Percentiles rank a stretch among this genome's conserved stretches.
Evolutionary conservation across 2,329 filamentous ascomycete genomes (phyloP).

Genomic region (Aureobasidium leucospermi): DNA sequence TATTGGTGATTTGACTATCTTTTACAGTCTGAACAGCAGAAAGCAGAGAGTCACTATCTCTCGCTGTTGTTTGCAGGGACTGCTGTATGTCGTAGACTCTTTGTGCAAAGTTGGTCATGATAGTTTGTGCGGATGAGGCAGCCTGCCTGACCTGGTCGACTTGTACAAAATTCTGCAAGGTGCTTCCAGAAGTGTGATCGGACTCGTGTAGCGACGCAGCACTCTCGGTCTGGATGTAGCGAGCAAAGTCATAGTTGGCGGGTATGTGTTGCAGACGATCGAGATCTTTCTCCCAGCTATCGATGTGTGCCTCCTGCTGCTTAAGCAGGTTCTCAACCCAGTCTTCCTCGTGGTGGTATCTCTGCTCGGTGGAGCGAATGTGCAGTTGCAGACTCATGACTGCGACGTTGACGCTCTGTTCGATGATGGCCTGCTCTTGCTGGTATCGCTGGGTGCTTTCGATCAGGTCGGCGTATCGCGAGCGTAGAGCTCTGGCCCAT

Average conservation of each 20-base stretch:
- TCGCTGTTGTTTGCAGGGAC: conserved; percentile 34
- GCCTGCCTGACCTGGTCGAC: conserved; percentile 64
- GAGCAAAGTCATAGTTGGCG: conserved; percentile 58
- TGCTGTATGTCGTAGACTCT: conserved; percentile 36
- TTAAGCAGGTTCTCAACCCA: conserved; percentile 62
- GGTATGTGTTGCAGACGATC: conserved; percentile 56
- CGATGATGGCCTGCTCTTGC: conserved; percentile 66
- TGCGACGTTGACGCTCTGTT: conserved; percentile 74
- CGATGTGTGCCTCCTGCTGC: conserved; percentile 58
- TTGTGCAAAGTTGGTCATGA: conserved; percentile 58
- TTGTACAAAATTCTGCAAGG: conserved; percentile 70
- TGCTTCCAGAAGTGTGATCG: conserved; percentile 37
- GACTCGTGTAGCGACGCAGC: conserved; percentile 29
- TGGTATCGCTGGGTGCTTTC: conserved; percentile 57
- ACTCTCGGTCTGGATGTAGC: conserved; percentile 29
- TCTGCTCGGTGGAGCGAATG: conserved; percentile 63
- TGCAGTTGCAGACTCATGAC: conserved; percentile 76
- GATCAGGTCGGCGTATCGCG: conserved; percentile 61
- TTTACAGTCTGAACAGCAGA: conserved; percentile 38
- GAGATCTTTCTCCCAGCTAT: conserved; percentile 62
- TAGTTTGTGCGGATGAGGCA: conserved; percentile 56
- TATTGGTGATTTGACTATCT: conserved; percentile 43
- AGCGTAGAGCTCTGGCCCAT: conserved; percentile 68
- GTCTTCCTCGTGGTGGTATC: conserved; percentile 61
- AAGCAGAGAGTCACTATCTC: conserved; percentile 38